These are phyloP conservation scores for Cytospora paraplurivora DNA, from an alignment of 2,329 filamentous ascomycete genomes.

Conservation along the genomic window DNA sequence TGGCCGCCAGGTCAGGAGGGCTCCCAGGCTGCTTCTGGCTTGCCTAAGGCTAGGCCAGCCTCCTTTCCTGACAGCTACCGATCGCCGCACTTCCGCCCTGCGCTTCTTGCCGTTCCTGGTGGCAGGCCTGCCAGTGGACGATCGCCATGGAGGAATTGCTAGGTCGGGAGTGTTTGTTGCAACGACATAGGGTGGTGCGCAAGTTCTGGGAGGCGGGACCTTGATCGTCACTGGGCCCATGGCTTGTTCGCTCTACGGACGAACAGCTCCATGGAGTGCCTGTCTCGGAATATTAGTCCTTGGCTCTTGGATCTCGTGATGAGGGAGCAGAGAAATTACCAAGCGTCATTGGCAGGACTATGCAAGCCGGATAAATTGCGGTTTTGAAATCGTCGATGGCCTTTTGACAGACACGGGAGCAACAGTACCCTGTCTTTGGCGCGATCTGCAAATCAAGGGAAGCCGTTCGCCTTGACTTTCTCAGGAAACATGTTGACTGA, in stretches of 20 bases:
- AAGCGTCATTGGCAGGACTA: not conserved
- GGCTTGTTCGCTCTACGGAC: not conserved
- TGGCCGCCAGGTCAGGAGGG: not conserved
- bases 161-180: not conserved
- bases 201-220: not conserved
- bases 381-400: not conserved
- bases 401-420: not conserved
- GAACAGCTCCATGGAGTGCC: not conserved
- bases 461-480: not conserved
- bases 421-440: not conserved
- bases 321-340: not conserved
- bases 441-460: not conserved
- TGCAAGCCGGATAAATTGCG: not conserved
- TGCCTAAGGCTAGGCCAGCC: too few species aligned
- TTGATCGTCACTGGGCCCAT: slow-evolving; percentile 1
- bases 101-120: not conserved
- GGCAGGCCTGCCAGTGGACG: not conserved
- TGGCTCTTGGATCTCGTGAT: too few species aligned
- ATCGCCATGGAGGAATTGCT: not conserved
- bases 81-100: not conserved
- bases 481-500: not conserved
- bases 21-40: too few species aligned
- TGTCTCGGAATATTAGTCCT: not conserved
- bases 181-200: not conserved
- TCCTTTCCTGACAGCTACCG: too few species aligned